Evolutionary conservation across 108 stramenopile genomes (phyloP).

Genomic region (Pseudonitzschia delicatissima): DNA sequence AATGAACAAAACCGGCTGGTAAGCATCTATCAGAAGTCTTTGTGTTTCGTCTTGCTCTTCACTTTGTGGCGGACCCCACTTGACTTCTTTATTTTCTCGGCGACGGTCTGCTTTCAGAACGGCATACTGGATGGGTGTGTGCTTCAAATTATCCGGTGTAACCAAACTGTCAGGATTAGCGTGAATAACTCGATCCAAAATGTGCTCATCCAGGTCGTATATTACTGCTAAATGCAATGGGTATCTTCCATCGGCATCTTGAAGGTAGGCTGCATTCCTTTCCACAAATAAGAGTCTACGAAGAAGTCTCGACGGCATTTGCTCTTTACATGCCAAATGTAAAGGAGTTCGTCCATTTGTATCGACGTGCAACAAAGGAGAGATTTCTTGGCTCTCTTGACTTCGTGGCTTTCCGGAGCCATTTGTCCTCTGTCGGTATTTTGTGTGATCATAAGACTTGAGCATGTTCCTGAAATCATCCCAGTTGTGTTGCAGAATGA

Average conservation of each 20-base stretch:
- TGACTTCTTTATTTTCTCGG: neutral
- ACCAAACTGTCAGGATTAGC: constrained; percentile 14
- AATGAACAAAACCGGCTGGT: constrained; percentile 19
- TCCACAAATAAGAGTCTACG: constrained; percentile 22
- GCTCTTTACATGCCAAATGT: constrained; percentile 27
- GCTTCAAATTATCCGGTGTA: constrained; percentile 3
- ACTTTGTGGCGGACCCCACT: constrained; percentile 15
- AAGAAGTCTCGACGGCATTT: constrained; percentile 10
- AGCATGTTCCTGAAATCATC: constrained; percentile 9
- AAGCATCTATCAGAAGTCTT: neutral
- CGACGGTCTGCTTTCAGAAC: constrained; percentile 15
- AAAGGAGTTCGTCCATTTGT: constrained; percentile 19
- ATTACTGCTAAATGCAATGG: constrained; percentile 26
- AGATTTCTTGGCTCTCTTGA: neutral
- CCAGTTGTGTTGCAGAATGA: constrained; percentile 24
- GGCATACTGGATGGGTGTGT: constrained; percentile 25
- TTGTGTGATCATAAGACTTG: constrained; percentile 14
- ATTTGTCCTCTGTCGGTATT: neutral
- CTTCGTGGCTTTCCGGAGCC: neutral
- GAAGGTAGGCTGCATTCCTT: constrained; percentile 6
- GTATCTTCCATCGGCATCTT: constrained; percentile 22
- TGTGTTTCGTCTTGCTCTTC: constrained; percentile 9
- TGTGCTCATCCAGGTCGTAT: neutral
- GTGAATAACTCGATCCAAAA: constrained; percentile 27
- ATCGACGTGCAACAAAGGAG: constrained; percentile 21